phyloP scores from a whole-genome alignment of 768 basidiomycete genomes.

The Baorangia bicolor region DNA sequence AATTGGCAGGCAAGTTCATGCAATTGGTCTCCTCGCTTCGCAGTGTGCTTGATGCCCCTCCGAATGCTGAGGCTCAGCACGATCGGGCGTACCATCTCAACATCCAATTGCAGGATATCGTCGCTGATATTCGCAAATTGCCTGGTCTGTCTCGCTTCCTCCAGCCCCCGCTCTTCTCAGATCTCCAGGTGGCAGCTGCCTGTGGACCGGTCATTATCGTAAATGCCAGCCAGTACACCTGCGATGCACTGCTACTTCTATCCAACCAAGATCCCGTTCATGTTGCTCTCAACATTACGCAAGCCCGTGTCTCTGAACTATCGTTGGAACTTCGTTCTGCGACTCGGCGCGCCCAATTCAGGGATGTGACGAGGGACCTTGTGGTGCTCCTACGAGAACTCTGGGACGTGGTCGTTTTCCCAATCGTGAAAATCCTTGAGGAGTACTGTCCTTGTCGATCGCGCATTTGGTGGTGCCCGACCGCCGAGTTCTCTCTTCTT shows the following conservation, averaged over 20 bases:
- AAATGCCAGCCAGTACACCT: slow-evolving; percentile 30
- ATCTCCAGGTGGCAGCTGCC: slow-evolving; percentile 17
- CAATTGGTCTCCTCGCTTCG: not conserved
- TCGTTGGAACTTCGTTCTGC: not conserved
- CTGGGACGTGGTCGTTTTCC: slow-evolving; percentile 20
- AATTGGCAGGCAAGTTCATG: not conserved
- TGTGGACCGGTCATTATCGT: slow-evolving; percentile 35
- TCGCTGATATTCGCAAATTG: slow-evolving; percentile 16
- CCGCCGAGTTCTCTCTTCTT: slow-evolving; percentile 1
- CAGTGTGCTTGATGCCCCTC: not conserved
- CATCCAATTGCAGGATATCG: not conserved
- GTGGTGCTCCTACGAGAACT: slow-evolving; percentile 8
- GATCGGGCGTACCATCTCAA: not conserved
- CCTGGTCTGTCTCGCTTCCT: slow-evolving; percentile 31
- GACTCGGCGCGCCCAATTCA: not conserved
- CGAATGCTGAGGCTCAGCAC: not conserved
- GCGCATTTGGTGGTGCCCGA: slow-evolving; percentile 19
- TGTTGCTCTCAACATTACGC: not conserved
- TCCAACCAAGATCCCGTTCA: not conserved
- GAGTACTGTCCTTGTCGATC: not conserved
- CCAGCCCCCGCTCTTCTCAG: slow-evolving; percentile 13
- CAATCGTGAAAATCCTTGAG: slow-evolving; percentile 9
- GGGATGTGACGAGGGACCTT: not conserved
- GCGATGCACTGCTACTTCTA: slow-evolving; percentile 34
- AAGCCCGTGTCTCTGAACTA: not conserved